These are phyloP conservation scores for Barnettozyma hawaiiensis DNA, from an alignment of 1,139 yeast genomes.

Conservation along the genomic window DNA sequence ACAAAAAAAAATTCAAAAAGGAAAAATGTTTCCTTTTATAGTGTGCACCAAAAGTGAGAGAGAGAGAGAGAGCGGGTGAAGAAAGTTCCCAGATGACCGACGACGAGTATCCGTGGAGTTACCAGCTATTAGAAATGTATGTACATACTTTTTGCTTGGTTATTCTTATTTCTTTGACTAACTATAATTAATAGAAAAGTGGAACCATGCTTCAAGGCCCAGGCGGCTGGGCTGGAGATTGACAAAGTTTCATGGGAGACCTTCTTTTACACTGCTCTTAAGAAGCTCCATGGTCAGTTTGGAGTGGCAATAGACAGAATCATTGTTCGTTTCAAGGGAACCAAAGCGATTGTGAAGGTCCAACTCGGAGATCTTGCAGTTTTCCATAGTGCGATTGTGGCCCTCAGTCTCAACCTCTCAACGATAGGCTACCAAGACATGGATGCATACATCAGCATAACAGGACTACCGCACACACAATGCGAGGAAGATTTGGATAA, in stretches of 20 bases:
- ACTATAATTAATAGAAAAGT: conserved; percentile 3
- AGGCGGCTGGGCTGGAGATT: conserved; percentile 21
- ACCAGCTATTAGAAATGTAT: conserved; percentile 13
- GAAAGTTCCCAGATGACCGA: neutral
- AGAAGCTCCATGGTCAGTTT: conserved; percentile 33
- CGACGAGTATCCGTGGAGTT: conserved; percentile 8
- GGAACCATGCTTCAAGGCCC: conserved; percentile 14
- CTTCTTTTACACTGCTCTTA: conserved; percentile 29
- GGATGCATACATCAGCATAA: conserved; percentile 21
- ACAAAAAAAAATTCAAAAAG: too few relatives aligned
- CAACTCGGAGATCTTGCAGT: conserved; percentile 26
- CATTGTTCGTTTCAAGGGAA: conserved; percentile 24
- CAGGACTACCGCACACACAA: conserved; percentile 9
- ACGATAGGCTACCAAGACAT: conserved; percentile 25
- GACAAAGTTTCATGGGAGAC: conserved; percentile 35
- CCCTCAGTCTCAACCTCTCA: conserved; percentile 25
- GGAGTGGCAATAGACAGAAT: conserved; percentile 33
- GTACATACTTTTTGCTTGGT: conserved; percentile 6
- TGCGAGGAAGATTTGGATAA: conserved; percentile 1
- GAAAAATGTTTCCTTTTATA: neutral
- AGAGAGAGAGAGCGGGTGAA: neutral
- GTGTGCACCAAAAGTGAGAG: neutral
- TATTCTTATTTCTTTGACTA: neutral
- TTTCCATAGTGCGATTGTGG: conserved; percentile 28
- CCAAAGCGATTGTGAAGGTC: conserved; percentile 25